Evolutionary conservation across 192 early-diverging fungal genomes (phyloP), one percentile per base, ranked within the genome.

Genomic region (Backusella liffmaniae): DNA sequence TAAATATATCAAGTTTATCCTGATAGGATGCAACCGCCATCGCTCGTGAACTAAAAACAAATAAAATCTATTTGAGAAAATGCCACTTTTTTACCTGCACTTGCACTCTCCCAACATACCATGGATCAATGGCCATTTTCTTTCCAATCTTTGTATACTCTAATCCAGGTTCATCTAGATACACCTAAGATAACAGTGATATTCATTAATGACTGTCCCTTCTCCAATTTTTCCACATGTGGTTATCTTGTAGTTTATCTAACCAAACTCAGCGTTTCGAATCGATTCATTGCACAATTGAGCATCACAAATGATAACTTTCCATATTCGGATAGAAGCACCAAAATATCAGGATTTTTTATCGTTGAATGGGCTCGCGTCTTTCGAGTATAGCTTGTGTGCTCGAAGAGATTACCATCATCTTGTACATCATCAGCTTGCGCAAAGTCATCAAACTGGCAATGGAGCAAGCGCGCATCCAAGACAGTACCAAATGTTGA

Each of bases 101-200:
- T 32, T 32, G 32, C 32, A 2, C 3, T 49, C 12, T 5, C 10
- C 16, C 5, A 23, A 32, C 72, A 34, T 80, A 80, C 79, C 35
- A 72, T 73, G 79, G 79, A 76, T 80, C 79, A 18, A 76, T 51
- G 6, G 79, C 79, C n/a, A 80, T 34, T 16, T 73, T 80, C 42
- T 76, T 80, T 5, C 72, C 72, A n/a, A 76, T 35, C 29, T 76
- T 76, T 35, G n/a, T 46, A 42, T 73, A 73, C 6, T 76, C 75
- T 1, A 69, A 56, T 30, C 79, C 79, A 4, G 79, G 79, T 1
- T 36, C 51, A 65, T 21, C 56, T 37, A 78, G 44, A 9, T 67
- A 41, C 12, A 77, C 49, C 76, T 75, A 34, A 21, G 7, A 44
- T 16, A n/a, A 67, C 4, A 23, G 5, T 32, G 32, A 32, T 32